Evolutionary conservation across 2,329 filamentous ascomycete species (phyloP).

Genomic region (Alternaria infectoria): DNA sequence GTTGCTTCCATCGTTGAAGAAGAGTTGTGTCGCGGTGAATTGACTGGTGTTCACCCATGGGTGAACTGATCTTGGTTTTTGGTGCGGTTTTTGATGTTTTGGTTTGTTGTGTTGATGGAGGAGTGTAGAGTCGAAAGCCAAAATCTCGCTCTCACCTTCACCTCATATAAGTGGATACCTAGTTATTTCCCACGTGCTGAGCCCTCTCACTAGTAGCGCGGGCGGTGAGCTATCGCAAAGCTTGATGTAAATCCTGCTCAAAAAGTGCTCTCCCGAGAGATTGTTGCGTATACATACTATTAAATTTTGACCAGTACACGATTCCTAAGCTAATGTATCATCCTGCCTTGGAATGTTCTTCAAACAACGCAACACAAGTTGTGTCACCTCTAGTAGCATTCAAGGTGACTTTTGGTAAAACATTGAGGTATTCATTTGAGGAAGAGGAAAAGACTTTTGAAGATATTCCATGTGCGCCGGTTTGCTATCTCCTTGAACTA

Average conservation of each 20-base stretch:
- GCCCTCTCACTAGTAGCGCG: too few relatives aligned
- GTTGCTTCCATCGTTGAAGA: too few relatives aligned
- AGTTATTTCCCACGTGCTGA: background rate
- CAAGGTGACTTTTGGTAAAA: background rate
- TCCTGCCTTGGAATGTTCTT: background rate
- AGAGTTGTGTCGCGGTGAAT: too few relatives aligned
- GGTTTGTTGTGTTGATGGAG: background rate
- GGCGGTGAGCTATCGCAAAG: too few relatives aligned
- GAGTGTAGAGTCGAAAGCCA: background rate
- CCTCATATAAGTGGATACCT: background rate
- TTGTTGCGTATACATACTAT: background rate
- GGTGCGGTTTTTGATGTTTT: too few relatives aligned
- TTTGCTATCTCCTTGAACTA: background rate
- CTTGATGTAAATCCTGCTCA: too few relatives aligned
- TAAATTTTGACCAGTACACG: background rate
- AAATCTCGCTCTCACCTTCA: background rate
- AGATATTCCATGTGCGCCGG: too few relatives aligned
- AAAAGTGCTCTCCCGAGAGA: too few relatives aligned
- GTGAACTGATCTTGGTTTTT: too few relatives aligned
- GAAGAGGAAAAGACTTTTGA: background rate
- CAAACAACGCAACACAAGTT: background rate
- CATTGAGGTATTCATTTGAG: rapidly evolving
- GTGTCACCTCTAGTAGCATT: background rate
- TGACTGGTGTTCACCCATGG: too few relatives aligned
- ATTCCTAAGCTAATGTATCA: rapidly evolving